phyloP scores from a whole-genome alignment of 1,139 yeast species.

The Kazachstania sp. region DNA sequence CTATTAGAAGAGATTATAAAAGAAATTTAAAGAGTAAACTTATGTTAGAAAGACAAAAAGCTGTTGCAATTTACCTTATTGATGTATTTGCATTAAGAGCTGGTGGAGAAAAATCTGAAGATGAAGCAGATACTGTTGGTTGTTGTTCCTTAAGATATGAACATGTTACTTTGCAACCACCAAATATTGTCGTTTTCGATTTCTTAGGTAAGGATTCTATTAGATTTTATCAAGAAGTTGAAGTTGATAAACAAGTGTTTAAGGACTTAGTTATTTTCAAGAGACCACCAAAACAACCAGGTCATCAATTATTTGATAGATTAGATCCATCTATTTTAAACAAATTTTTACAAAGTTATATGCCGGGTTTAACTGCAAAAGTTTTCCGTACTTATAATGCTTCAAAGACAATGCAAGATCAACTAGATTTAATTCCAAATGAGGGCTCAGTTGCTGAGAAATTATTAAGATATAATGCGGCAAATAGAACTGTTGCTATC shows the following conservation, averaged over 20 bases:
- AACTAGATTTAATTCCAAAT: conserved; percentile 69
- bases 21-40: conserved; percentile 60
- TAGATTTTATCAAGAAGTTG: conserved; percentile 84
- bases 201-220: conserved; percentile 95
- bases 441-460: conserved; percentile 85
- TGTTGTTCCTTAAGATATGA: conserved; percentile 91
- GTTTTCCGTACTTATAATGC: conserved; percentile 98
- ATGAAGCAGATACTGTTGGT: conserved; percentile 97
- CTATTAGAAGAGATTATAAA: conserved; percentile 68
- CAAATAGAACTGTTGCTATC: conserved; percentile 90
- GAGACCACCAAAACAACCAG: conserved; percentile 77
- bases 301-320: conserved; percentile 88
- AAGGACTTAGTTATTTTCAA: conserved; percentile 59
- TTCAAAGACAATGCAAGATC: conserved; percentile 94
- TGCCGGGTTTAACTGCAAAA: conserved; percentile 92
- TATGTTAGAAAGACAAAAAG: conserved; percentile 86
- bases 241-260: conserved; percentile 82
- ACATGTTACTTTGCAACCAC: conserved; percentile 79
- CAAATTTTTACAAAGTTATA: conserved; percentile 78
- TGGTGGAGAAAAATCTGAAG: conserved; percentile 96
- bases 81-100: conserved; percentile 97
- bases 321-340: conserved; percentile 76
- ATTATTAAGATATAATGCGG: conserved; percentile 82
- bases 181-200: conserved; percentile 82
- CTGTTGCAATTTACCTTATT: conserved; percentile 87